Evolutionary conservation across 202 grass and related monocot species (phyloP).

Genomic region (Hordeum pubiflorum): DNA sequence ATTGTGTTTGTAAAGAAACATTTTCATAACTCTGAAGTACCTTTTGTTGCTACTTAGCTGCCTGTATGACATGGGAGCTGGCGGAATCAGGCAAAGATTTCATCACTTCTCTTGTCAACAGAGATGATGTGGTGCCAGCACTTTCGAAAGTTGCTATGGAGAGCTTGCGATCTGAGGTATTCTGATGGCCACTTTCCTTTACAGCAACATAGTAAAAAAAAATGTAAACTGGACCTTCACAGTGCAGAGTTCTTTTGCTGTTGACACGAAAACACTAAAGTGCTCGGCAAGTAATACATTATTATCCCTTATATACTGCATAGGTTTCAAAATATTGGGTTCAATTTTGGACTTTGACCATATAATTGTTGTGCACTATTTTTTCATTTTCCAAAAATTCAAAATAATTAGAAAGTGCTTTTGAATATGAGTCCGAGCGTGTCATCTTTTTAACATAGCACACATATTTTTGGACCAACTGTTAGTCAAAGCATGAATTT

Average conservation of each 20-base stretch:
- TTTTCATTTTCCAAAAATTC: background rate
- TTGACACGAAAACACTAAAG: background rate
- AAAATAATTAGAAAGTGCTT: background rate
- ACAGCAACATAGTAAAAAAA: background rate
- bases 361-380: background rate
- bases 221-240: background rate
- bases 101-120: slow-evolving; percentile 81
- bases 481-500: background rate
- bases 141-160: slow-evolving; percentile 69
- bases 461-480: background rate
- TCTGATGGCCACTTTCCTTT: background rate
- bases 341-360: background rate
- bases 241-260: background rate
- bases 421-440: background rate
- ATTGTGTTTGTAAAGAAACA: background rate
- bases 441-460: background rate
- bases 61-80: slow-evolving; percentile 88
- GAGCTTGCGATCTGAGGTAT: slow-evolving; percentile 74
- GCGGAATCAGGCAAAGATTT: slow-evolving; percentile 79
- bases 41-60: slow-evolving; percentile 47
- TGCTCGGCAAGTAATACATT: background rate
- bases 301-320: background rate
- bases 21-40: slow-evolving; percentile 16
- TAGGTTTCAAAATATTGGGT: background rate
- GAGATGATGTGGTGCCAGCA: slow-evolving; percentile 72